A percentile compares a stretch with the other conserved stretches of the same genome.
Conservation (phyloP, 345 rosid species). For the Euphorbia lathyris region DNA sequence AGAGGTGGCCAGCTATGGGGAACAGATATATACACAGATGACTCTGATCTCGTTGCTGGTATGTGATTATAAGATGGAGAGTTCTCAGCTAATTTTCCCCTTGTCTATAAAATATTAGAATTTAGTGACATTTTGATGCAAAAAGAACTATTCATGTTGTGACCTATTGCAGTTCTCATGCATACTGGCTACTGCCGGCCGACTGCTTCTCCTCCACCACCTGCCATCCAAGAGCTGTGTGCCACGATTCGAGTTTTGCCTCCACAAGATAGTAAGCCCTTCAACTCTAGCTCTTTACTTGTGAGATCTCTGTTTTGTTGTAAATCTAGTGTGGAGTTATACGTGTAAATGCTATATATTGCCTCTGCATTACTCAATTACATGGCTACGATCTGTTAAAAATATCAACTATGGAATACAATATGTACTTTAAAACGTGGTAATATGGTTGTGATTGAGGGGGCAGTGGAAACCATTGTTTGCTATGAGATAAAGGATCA, state of each 20-base stretch:
- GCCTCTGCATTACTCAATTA: background rate
- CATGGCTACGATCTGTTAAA: background rate
- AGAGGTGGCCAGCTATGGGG: conserved; percentile 99
- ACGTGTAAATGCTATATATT: background rate
- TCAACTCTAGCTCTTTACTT: background rate
- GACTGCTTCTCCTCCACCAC: conserved; percentile 93
- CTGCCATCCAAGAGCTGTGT: conserved; percentile 88
- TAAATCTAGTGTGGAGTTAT: too few species aligned
- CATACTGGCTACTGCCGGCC: conserved; percentile 99
- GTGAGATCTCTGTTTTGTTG: background rate
- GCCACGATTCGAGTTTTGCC: conserved; percentile 83
- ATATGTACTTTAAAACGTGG: background rate
- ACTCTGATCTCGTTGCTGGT: conserved; percentile 99
- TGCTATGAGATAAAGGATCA: background rate
- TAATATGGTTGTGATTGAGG: background rate
- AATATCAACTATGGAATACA: background rate
- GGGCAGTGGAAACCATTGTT: background rate
- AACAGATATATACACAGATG: conserved; percentile 91
- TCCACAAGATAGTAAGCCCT: conserved; percentile 80
- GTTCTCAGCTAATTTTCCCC: background rate
- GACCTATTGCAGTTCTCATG: conserved; percentile 76
- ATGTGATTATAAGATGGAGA: conserved; percentile 16
- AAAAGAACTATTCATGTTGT: conserved; percentile 21
- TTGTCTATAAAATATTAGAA: background rate
- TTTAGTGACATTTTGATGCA: background rate